phyloP scores from a whole-genome alignment of 345 rosid genomes.

The Salix dunnii region DNA sequence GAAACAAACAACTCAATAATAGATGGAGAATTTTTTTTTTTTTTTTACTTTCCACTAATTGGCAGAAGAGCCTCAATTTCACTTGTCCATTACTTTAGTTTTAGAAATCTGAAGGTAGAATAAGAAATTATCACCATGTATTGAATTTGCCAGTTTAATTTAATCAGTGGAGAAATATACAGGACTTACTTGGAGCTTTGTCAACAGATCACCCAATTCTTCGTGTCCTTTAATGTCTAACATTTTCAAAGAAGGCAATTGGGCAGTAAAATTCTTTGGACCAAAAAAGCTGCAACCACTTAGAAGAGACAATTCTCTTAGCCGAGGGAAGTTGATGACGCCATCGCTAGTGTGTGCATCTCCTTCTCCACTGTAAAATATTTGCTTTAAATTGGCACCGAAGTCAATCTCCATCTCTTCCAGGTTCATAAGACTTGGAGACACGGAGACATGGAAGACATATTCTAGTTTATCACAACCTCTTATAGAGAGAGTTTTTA shows the following conservation, averaged over 20 bases:
- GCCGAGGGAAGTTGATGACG: neutral
- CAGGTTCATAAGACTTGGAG: neutral
- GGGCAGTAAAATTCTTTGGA: neutral
- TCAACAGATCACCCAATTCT: neutral
- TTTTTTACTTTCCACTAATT: too few relatives aligned
- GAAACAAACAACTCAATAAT: too few relatives aligned
- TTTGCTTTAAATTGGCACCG: neutral
- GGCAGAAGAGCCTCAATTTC: too few relatives aligned
- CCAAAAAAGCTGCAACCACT: neutral
- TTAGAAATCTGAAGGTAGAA: too few relatives aligned
- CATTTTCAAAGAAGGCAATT: neutral
- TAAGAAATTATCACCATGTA: too few relatives aligned
- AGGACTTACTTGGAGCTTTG: neutral
- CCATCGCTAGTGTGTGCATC: neutral
- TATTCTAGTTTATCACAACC: neutral
- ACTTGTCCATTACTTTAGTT: too few relatives aligned
- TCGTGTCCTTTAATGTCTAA: neutral
- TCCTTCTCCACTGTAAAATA: neutral
- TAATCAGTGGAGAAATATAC: neutral
- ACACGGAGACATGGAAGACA: neutral
- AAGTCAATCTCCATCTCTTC: too few relatives aligned
- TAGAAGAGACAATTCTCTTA: accelerated
- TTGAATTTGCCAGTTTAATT: too few relatives aligned
- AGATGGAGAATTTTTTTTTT: too few relatives aligned
- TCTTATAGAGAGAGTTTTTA: neutral